Conservation (phyloP, 1,284 basidiomycete species). For the Naganishia liquefaciens region DNA sequence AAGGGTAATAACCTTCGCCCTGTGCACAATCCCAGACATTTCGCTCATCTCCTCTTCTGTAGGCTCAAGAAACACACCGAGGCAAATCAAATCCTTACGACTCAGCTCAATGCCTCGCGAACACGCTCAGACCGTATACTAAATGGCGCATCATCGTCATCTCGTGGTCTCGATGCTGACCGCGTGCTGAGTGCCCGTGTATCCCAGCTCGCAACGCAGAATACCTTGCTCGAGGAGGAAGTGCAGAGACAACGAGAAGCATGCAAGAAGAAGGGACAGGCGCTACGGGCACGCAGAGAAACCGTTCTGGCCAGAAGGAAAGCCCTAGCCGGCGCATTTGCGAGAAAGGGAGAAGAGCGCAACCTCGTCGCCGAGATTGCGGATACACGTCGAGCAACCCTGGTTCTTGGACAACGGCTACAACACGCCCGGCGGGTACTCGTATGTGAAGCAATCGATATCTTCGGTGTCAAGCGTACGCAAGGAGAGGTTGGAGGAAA, state of each 20-base stretch:
- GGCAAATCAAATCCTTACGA: conserved; percentile 28
- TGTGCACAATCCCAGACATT: neutral
- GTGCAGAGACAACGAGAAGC: neutral
- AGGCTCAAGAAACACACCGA: conserved; percentile 32
- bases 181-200: neutral
- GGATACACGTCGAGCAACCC: neutral
- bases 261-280: neutral
- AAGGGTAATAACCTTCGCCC: conserved; percentile 20
- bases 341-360: neutral
- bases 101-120: conserved; percentile 26
- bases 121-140: conserved; percentile 24
- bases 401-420: neutral
- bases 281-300: neutral
- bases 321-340: neutral
- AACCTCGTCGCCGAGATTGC: neutral
- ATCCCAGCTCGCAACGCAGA: neutral
- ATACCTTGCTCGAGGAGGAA: neutral
- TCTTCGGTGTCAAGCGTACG: conserved; percentile 16
- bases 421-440: conserved; percentile 17
- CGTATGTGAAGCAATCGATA: conserved; percentile 5
- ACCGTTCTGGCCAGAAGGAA: neutral
- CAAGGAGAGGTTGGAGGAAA: neutral
- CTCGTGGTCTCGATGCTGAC: neutral
- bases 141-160: neutral
- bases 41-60: neutral